These are phyloP conservation scores for Fomitopsis serialis DNA, from an alignment of 768 basidiomycete species.

Conservation along the genomic window DNA sequence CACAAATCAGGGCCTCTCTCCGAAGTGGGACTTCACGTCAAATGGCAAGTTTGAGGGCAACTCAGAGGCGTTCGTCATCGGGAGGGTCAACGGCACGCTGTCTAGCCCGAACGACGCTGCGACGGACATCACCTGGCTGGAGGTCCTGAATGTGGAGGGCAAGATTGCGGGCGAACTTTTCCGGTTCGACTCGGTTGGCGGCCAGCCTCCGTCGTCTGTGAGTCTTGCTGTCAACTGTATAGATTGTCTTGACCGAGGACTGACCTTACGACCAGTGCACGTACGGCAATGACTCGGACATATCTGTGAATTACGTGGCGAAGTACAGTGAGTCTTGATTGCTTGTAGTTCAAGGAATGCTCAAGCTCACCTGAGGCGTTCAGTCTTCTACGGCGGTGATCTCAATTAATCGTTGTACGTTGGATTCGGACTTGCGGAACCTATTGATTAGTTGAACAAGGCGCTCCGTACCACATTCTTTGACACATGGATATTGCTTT, in stretches of 20 bases:
- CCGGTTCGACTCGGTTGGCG: slow-evolving; percentile 25
- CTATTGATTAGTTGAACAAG: too few species aligned
- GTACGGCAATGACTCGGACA: slow-evolving; percentile 15
- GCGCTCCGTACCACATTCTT: too few species aligned
- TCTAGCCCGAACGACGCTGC: slow-evolving; percentile 21
- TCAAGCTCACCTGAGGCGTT: too few species aligned
- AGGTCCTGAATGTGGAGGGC: slow-evolving; percentile 23
- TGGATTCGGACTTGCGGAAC: too few species aligned
- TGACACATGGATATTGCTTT: too few species aligned
- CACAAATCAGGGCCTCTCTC: slow-evolving; percentile 19
- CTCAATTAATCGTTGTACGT: too few species aligned
- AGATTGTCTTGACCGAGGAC: neutral
- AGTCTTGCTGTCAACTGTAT: slow-evolving; percentile 2
- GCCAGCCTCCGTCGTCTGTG: slow-evolving; percentile 28
- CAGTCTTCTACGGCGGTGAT: slow-evolving; percentile 29
- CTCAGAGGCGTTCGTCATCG: slow-evolving; percentile 21
- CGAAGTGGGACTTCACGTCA: slow-evolving; percentile 29
- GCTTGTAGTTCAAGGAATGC: too few species aligned
- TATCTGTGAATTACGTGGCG: slow-evolving; percentile 21
- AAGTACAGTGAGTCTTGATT: slow-evolving; percentile 18
- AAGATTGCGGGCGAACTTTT: slow-evolving; percentile 22
- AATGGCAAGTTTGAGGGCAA: slow-evolving; percentile 14
- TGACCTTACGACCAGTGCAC: slow-evolving; percentile 12
- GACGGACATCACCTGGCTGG: slow-evolving; percentile 32
- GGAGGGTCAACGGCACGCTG: slow-evolving; percentile 18